A percentile compares a stretch with the other conserved stretches of the same genome.
These are phyloP conservation scores for Singerocomus inundabilis DNA, from an alignment of 1,284 basidiomycete genomes.

Conservation along the genomic window DNA sequence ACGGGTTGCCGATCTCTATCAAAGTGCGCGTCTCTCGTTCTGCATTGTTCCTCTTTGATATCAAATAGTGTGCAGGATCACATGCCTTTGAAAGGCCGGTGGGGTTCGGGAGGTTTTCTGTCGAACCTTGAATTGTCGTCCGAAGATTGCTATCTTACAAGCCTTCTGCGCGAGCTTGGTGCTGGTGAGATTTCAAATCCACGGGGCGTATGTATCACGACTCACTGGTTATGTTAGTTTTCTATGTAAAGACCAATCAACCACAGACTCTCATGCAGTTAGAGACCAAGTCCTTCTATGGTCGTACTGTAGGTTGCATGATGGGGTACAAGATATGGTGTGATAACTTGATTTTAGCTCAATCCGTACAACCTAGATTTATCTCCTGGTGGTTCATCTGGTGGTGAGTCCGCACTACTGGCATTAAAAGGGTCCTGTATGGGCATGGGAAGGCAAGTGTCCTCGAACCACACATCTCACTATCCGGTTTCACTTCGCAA, in stretches of 20 bases:
- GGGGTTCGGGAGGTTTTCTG: constrained; percentile 43
- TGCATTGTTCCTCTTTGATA: not conserved
- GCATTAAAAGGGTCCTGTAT: constrained; percentile 48
- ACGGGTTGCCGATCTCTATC: constrained; percentile 49
- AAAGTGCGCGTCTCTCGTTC: constrained; percentile 29
- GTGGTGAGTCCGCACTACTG: constrained; percentile 54
- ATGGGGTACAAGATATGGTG: not conserved
- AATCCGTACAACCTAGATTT: constrained; percentile 49
- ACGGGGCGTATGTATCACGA: not conserved
- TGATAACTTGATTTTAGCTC: constrained; percentile 17
- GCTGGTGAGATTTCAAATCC: constrained; percentile 24
- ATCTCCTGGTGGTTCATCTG: constrained; percentile 48
- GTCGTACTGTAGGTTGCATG: constrained; percentile 34
- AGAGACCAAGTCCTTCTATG: constrained; percentile 39
- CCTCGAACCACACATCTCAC: not conserved
- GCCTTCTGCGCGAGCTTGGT: constrained; percentile 33
- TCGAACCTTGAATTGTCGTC: constrained; percentile 24
- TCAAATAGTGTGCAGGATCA: constrained; percentile 37
- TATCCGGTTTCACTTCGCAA: not conserved
- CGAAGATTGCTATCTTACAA: constrained; percentile 25
- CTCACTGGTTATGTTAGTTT: constrained; percentile 31
- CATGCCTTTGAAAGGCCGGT: constrained; percentile 37
- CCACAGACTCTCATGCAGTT: constrained; percentile 43
- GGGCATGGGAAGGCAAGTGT: constrained; percentile 50
- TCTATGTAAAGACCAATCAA: constrained; percentile 49